Evolutionary conservation across 2,329 filamentous ascomycete genomes (phyloP).

Genomic region (Neocucurbitaria cava): DNA sequence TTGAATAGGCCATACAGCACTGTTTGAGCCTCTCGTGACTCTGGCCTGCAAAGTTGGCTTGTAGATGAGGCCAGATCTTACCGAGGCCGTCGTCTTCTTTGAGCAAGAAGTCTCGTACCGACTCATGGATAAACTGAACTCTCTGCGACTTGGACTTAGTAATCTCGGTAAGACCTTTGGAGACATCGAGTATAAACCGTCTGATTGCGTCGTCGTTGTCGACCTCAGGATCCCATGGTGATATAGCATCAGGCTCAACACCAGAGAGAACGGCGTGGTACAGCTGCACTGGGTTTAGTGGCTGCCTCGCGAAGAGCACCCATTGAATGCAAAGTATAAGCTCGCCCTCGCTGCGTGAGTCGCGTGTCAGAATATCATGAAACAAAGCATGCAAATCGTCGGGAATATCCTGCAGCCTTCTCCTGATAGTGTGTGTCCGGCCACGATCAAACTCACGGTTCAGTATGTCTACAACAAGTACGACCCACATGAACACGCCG

Average conservation of each 20-base stretch:
- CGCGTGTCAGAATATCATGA: neutral
- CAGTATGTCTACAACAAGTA: neutral
- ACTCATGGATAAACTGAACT: slow-evolving; percentile 43
- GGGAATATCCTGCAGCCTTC: neutral
- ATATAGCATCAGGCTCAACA: neutral
- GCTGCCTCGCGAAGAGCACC: neutral
- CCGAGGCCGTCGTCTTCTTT: no score
- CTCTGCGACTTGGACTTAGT: slow-evolving; percentile 10
- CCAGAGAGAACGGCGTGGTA: neutral
- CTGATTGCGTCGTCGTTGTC: neutral
- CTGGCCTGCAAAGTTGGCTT: no score
- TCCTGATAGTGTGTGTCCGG: neutral
- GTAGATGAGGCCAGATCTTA: no score
- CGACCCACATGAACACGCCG: neutral
- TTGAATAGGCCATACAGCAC: no score
- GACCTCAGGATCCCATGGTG: neutral
- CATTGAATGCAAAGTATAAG: neutral
- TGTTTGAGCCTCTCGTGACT: no score
- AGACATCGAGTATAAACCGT: neutral
- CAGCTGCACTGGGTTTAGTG: neutral
- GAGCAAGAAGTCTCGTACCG: slow-evolving; percentile 49
- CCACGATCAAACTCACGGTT: neutral
- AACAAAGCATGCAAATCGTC: neutral
- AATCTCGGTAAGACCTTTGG: neutral
- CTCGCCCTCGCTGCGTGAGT: neutral